Evolutionary conservation across 805 yeast species (phyloP), one percentile per base, ranked within the genome.

Genomic region (Priceomyces melissophilus): DNA sequence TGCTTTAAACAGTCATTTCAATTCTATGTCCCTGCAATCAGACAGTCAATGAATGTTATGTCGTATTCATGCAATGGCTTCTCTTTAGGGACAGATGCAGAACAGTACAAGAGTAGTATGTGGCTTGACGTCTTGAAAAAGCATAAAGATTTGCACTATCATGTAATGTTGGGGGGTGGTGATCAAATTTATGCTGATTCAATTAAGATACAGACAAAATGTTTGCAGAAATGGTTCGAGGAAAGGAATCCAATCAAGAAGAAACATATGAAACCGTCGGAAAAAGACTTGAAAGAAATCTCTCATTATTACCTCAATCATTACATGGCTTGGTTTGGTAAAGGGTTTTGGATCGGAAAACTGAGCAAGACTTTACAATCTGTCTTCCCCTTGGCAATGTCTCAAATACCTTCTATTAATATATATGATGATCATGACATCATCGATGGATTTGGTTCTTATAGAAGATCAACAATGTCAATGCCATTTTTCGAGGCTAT

Each of bases 121-220:
- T 91, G 98, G 98, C 72, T 68, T 30, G 97, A 93, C 56, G 95
- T 91, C 3, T 53, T 90, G 50, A 68, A 74, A 20, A 78, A 79
- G 44, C 96, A 91, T 55, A 60, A 67, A 12, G 51, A 60, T 5
- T 67, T 72, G 30, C 78, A 76, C 30, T 87, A 87, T 63, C 96
- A 91, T 60, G 97, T 88, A 3, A 90, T 91, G 95, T 69, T 93
- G 23, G 98, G 98, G 23, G 98, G 98, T 39, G 99, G 99, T 26
- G 99, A 91, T 63, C 99, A 91, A 65, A 75, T 91, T 38, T 91
- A 91, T 60, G 81, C 90, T 39, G 99, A 91, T 63, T 73, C 87
- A 1, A 80, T 91, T 50, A 85, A 84, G 59, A 48, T 73, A 14
- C 69, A 77, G 14, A 78, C 83, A 11, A 55, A 72, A 36, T 63